Conservation (phyloP, 1,139 yeast genomes). For the Taphrina communis region DNA sequence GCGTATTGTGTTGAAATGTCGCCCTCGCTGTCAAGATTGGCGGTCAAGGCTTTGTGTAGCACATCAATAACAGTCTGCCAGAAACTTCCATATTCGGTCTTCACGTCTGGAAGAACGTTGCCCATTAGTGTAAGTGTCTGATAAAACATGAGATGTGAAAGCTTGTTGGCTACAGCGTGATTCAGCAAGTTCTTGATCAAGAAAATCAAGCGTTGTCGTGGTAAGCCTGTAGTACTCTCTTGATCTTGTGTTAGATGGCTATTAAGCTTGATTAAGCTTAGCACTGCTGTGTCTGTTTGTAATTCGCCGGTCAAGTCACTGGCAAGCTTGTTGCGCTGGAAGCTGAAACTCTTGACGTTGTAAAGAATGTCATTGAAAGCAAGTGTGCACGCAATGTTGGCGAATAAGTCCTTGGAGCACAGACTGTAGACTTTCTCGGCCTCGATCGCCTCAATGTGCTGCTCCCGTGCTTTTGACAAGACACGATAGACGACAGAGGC, state of each 20-base stretch:
- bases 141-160: slow-evolving; percentile 60
- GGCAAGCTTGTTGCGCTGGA: slow-evolving; percentile 60
- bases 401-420: slow-evolving; percentile 7
- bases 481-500: slow-evolving; percentile 9
- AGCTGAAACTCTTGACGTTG: slow-evolving; percentile 8
- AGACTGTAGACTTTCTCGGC: slow-evolving; percentile 8
- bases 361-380: slow-evolving; percentile 15
- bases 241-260: slow-evolving; percentile 55
- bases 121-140: slow-evolving; percentile 60
- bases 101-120: slow-evolving; percentile 53
- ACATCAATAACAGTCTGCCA: slow-evolving; percentile 47
- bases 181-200: slow-evolving; percentile 44
- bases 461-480: slow-evolving; percentile 7
- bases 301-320: slow-evolving; percentile 62
- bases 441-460: background rate
- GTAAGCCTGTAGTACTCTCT: slow-evolving; percentile 53
- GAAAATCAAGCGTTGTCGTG: slow-evolving; percentile 59
- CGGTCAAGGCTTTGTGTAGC: slow-evolving; percentile 49
- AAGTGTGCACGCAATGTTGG: slow-evolving; percentile 4
- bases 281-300: slow-evolving; percentile 56
- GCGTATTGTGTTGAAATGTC: slow-evolving; percentile 56
- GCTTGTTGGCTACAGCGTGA: slow-evolving; percentile 10
- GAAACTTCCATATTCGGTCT: slow-evolving; percentile 46
- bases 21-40: slow-evolving; percentile 51
- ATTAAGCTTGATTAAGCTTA: slow-evolving; percentile 59